Conservation (phyloP, 1,139 yeast genomes). For the Pichia sp. region DNA sequence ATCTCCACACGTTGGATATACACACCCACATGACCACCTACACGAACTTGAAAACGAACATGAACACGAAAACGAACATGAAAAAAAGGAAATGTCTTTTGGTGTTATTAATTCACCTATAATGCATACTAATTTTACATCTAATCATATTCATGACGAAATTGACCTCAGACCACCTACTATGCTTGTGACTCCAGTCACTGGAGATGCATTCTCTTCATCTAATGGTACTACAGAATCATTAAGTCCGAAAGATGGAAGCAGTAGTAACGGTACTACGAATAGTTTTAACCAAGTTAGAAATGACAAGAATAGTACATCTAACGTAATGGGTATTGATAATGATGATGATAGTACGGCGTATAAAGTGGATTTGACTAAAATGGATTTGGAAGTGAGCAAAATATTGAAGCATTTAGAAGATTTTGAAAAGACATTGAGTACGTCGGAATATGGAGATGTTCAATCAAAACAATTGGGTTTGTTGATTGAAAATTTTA, state of each 20-base stretch:
- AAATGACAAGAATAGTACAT: neutral
- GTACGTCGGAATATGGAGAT: no score
- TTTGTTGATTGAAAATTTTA: slow-evolving; percentile 13
- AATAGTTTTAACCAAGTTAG: no score
- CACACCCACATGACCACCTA: no score
- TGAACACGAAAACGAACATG: no score
- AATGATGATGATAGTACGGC: neutral
- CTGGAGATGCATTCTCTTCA: neutral
- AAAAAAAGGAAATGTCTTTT: no score
- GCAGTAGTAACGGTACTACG: no score
- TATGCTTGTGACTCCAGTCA: neutral
- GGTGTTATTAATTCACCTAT: neutral
- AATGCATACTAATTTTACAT: neutral
- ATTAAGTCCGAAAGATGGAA: neutral
- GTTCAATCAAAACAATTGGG: neutral
- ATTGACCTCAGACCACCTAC: neutral
- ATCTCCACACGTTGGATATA: no score
- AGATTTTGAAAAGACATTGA: neutral
- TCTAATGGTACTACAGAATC: neutral
- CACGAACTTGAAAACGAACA: no score
- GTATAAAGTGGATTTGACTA: slow-evolving; percentile 3
- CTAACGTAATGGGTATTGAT: neutral
- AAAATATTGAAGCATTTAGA: slow-evolving; percentile 1
- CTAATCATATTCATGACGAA: neutral
- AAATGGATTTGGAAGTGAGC: slow-evolving; percentile 3